Base-by-base conservation (phyloP, 805 yeast species). In the Sporopachydermia lactativora region DNA sequence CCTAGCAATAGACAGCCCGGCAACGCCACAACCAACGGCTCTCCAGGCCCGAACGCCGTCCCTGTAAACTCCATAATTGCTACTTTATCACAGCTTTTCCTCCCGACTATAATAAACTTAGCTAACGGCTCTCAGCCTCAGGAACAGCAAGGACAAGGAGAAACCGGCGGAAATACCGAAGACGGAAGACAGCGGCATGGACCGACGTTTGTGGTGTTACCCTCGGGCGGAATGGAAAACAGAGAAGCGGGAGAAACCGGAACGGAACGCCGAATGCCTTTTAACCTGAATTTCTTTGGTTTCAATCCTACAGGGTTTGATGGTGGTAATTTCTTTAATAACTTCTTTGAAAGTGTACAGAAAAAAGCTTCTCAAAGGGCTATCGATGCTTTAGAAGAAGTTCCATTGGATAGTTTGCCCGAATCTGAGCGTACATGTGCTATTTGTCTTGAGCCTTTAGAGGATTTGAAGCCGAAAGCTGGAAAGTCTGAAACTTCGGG, bases 401-500 rank as follows among this genome's bases (percentile, higher is more conserved):
- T 60, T 17, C 52, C 50, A 8, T 40, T 55, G 15, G 35, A 46
- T 13, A 49, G 52, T 3, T 43, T 63, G 5, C 57, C 61, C 1
- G 58, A 51, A 19, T 34, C 49, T n/a, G 65, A 61, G 15, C 47
- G 55, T 15, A 46, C 42, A 2, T 66, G 71, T 46, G 48, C 70
- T 4, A 69, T 68, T 35, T 68, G 73, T 48, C 65, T 62, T 45
- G 73, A 68, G 17, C 47, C 47, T 5, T 62, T 49, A 41, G 52
- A 43, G n/a, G 31, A 24, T 24, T 8, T 24, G n/a, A 24, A 24
- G n/a, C 31, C 31, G n/a, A n/a, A 24, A 24, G n/a, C 8, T 8
- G 31, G 8, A 8, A 24, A 24, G 31, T 8, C 13, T 24, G 31
- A 24, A 24, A 24, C n/a, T 44, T 35, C 36, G 3, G 34, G 6